Percentiles rank a stretch among this genome's conserved stretches.
These are phyloP conservation scores for Centrapalus pauciflorus DNA, from an alignment of 129 eudicot species.

Conservation along the genomic window DNA sequence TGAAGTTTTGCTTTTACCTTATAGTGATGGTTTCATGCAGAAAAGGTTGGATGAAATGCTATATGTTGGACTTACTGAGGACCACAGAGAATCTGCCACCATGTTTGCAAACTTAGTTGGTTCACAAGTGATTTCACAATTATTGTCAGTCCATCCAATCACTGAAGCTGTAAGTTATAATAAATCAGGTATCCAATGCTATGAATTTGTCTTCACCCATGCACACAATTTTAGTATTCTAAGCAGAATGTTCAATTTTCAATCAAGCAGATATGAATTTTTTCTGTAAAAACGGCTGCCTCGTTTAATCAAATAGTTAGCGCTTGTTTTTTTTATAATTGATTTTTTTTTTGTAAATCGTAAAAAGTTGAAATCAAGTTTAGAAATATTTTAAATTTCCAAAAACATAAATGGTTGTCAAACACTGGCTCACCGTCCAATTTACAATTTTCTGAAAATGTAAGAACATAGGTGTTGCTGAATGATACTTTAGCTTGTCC, in stretches of 20 bases:
- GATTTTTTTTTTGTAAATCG: background rate
- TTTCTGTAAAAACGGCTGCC: background rate
- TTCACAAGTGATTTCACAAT: conserved; percentile 72
- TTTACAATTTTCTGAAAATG: no score
- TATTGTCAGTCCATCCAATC: conserved; percentile 30
- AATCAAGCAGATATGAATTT: background rate
- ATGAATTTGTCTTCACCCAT: background rate
- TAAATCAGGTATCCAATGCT: conserved; percentile 37
- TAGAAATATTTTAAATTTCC: no score
- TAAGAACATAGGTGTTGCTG: no score
- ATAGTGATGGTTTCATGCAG: conserved; percentile 52
- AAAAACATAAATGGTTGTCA: no score
- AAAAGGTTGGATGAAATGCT: conserved; percentile 91
- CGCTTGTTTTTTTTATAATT: background rate
- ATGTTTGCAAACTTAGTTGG: conserved; percentile 94
- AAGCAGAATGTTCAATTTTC: background rate
- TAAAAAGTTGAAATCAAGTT: no score
- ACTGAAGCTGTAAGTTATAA: conserved; percentile 18
- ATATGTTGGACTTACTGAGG: conserved; percentile 89
- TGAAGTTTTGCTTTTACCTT: conserved; percentile 13
- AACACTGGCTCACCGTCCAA: no score
- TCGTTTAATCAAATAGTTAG: no score
- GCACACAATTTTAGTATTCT: background rate
- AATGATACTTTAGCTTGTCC: no score
- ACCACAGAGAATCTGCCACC: conserved; percentile 79